Evolutionary conservation across 2,329 filamentous ascomycete species (phyloP).

Genomic region (Paramyrothecium sp.): DNA sequence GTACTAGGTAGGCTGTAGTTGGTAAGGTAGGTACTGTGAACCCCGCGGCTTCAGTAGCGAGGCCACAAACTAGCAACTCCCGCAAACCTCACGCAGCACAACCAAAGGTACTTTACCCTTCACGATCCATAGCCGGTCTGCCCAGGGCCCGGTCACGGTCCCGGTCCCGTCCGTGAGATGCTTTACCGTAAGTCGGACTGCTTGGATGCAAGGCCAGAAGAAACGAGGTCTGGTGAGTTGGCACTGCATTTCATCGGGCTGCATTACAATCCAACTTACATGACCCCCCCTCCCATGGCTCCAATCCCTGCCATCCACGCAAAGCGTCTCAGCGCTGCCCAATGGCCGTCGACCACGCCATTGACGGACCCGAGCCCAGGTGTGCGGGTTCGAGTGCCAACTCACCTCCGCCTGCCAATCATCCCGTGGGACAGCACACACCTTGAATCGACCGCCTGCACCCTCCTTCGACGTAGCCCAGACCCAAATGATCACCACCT

Average conservation of each 20-base stretch:
- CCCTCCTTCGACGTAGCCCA: background rate
- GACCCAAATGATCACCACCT: background rate
- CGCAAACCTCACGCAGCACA: no score
- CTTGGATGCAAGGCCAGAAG: background rate
- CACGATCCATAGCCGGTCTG: no score
- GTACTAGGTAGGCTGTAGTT: no score
- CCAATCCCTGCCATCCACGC: background rate
- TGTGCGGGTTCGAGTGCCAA: background rate
- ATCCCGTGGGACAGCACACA: background rate
- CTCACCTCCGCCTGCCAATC: background rate
- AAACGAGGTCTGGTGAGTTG: conserved; percentile 19
- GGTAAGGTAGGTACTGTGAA: no score
- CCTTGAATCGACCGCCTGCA: background rate
- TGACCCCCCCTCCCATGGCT: background rate
- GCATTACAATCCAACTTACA: background rate
- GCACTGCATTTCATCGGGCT: conserved; percentile 19
- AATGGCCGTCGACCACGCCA: background rate
- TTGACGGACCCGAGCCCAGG: background rate
- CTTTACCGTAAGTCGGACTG: no score
- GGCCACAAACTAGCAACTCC: no score
- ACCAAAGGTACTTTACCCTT: no score
- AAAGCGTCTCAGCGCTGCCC: background rate
- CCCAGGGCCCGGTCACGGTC: no score
- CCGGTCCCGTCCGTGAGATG: no score
- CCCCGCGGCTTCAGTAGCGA: no score